phyloP scores from a whole-genome alignment of 2,329 filamentous ascomycete genomes.

The Sphaceloma murrayae region DNA sequence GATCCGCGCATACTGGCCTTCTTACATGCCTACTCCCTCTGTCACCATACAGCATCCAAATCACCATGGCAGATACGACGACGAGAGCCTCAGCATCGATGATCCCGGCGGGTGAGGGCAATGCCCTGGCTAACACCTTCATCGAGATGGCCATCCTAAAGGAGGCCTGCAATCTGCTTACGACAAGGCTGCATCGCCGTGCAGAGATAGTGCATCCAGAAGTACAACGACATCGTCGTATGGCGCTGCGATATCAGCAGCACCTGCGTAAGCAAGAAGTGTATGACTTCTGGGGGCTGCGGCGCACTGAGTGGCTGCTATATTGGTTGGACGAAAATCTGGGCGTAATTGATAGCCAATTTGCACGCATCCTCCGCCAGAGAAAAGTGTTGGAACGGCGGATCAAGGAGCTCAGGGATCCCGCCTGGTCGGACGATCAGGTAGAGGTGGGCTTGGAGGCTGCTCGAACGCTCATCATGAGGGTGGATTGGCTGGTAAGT shows the following conservation, averaged over 20 bases:
- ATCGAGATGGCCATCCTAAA: neutral
- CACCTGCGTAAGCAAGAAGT: neutral
- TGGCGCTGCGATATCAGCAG: neutral
- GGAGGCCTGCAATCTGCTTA: slow-evolving; percentile 1
- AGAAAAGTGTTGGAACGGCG: neutral
- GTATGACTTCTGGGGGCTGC: neutral
- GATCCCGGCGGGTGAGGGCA: neutral
- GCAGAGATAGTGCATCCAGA: neutral
- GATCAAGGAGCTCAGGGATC: neutral
- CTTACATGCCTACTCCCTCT: neutral
- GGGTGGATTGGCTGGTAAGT: neutral
- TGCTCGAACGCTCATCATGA: neutral
- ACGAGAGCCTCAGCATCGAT: neutral
- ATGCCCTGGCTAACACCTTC: neutral
- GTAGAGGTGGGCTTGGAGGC: neutral
- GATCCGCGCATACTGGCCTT: too few species aligned
- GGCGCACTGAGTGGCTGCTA: neutral
- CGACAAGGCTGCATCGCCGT: neutral
- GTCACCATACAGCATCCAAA: slow-evolving; percentile 2
- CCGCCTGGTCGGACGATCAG: neutral
- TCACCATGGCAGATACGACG: neutral
- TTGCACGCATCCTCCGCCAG: too few species aligned
- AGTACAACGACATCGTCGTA: neutral
- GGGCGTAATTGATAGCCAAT: neutral
- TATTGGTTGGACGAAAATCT: neutral